Evolutionary conservation across 2,329 filamentous ascomycete species (phyloP).

Genomic region (Colletotrichum trifolii): DNA sequence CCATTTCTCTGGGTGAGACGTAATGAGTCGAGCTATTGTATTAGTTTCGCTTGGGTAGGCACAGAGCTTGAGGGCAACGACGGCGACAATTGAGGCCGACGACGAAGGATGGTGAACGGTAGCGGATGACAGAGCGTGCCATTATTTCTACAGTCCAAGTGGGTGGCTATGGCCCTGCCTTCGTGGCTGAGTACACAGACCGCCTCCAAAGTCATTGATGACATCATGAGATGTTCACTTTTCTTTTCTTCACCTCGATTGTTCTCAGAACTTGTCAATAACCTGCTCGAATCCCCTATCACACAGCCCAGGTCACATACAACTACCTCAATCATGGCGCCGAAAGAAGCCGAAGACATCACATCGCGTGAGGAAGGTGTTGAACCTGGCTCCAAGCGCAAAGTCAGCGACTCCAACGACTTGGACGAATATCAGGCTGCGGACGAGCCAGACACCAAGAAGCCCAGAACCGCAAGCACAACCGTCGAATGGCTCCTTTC

Average conservation of each 20-base stretch:
- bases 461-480: background rate
- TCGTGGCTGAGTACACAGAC: background rate
- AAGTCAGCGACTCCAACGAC: background rate
- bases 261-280: too few relatives aligned
- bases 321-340: background rate
- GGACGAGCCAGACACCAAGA: conserved; percentile 4
- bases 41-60: too few relatives aligned
- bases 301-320: too few relatives aligned
- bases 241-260: background rate
- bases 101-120: background rate
- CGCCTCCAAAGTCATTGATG: background rate
- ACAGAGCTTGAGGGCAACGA: too few relatives aligned
- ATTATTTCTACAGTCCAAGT: too few relatives aligned
- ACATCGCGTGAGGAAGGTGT: background rate
- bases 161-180: background rate
- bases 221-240: conserved; percentile 8
- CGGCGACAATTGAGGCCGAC: background rate
- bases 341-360: background rate
- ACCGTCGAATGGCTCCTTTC: background rate
- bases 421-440: background rate
- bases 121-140: too few relatives aligned
- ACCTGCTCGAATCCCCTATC: too few relatives aligned
- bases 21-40: too few relatives aligned
- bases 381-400: conserved; percentile 7
- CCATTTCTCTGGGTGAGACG: too few relatives aligned